Conservation (phyloP, 2,329 filamentous ascomycete genomes). For the Ascochyta fabae region DNA sequence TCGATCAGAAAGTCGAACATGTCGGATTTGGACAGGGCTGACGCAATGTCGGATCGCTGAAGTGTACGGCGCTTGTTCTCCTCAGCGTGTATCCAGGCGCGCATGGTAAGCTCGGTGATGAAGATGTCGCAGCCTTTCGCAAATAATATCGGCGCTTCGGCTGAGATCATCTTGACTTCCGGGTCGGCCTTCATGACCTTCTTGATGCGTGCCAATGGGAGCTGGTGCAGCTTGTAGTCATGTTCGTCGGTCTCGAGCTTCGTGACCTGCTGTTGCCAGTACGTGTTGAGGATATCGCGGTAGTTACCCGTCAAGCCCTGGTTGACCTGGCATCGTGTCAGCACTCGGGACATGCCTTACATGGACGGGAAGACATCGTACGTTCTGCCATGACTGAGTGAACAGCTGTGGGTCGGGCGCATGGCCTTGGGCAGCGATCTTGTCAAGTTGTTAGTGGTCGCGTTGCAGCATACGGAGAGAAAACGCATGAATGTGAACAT, state of each 20-base stretch:
- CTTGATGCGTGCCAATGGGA: slow-evolving; percentile 97
- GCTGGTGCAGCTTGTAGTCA: slow-evolving; percentile 97
- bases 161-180: slow-evolving; percentile 99
- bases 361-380: slow-evolving; percentile 47
- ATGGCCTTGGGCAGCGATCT: slow-evolving; percentile 87
- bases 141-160: slow-evolving; percentile 95
- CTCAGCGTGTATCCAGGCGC: slow-evolving; percentile 98
- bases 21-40: slow-evolving; percentile 93
- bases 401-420: slow-evolving; percentile 90
- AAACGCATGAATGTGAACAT: slow-evolving; percentile 49
- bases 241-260: slow-evolving; percentile 94
- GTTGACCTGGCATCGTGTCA: slow-evolving; percentile 71
- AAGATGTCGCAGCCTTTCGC: slow-evolving; percentile 99
- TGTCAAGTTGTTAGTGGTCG: slow-evolving; percentile 47
- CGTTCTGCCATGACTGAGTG: slow-evolving; percentile 94
- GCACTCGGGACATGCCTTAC: slow-evolving; percentile 11
- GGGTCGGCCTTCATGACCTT: slow-evolving; percentile 99
- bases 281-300: slow-evolving; percentile 96
- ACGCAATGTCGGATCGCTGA: slow-evolving; percentile 95
- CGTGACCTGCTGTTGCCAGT: slow-evolving; percentile 98
- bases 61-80: slow-evolving; percentile 97
- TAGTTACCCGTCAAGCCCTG: slow-evolving; percentile 92
- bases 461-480: slow-evolving; percentile 13
- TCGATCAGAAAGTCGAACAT: slow-evolving; percentile 99
- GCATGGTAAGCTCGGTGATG: slow-evolving; percentile 98